Conservation (phyloP, 495 filamentous ascomycete species). For the Astrothelium subdiscretum region DNA sequence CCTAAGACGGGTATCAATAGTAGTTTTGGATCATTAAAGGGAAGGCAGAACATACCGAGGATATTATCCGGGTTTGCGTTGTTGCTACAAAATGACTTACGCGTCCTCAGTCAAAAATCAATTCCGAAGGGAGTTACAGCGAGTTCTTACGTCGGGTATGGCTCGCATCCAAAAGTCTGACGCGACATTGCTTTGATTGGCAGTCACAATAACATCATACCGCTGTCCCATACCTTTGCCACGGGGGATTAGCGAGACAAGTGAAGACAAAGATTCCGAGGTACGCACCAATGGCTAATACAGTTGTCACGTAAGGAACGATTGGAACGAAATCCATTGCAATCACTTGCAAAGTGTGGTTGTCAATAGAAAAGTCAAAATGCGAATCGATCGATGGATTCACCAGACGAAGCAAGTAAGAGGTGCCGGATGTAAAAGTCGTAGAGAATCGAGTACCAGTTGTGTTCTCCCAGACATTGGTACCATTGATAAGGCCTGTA, state of each 20-base stretch:
- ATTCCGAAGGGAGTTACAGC: too few relatives aligned
- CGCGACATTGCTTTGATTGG: constrained; percentile 21
- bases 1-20: neutral
- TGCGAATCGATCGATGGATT: constrained; percentile 37
- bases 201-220: constrained; percentile 31
- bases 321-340: constrained; percentile 33
- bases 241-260: too few relatives aligned
- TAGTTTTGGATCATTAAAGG: neutral
- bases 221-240: constrained; percentile 32
- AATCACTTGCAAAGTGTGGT: constrained; percentile 27
- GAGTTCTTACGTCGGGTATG: too few relatives aligned
- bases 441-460: constrained; percentile 33
- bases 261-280: too few relatives aligned
- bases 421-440: constrained; percentile 29
- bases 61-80: constrained; percentile 5
- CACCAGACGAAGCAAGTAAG: constrained; percentile 39
- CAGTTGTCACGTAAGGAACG: constrained; percentile 24
- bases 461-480: constrained; percentile 31
- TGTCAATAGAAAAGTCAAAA: constrained; percentile 29
- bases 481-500: constrained; percentile 43
- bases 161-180: constrained; percentile 30
- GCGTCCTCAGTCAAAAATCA: too few relatives aligned
- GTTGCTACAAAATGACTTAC: constrained; percentile 6
- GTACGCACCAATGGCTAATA: constrained; percentile 7
- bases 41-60: neutral